These are phyloP conservation scores for Xerocomus potaroensis DNA, from an alignment of 768 basidiomycete genomes.

Conservation along the genomic window DNA sequence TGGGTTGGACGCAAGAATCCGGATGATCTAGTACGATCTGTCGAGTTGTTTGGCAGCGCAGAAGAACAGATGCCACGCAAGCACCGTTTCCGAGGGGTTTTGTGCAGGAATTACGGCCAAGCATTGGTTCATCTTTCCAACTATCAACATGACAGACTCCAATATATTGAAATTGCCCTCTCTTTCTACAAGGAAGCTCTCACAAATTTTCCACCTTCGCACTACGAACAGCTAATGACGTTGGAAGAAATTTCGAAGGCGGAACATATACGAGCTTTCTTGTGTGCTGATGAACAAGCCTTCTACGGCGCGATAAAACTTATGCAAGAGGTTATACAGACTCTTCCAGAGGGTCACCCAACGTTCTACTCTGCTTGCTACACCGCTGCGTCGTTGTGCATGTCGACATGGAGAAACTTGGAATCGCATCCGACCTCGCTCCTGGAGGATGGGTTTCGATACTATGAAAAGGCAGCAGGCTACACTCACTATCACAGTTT, in stretches of 20 bases:
- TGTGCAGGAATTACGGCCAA: slow-evolving; percentile 12
- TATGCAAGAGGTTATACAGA: background rate
- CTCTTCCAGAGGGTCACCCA: slow-evolving; percentile 8
- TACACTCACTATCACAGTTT: slow-evolving; percentile 1
- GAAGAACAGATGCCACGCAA: slow-evolving; percentile 10
- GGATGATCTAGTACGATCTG: slow-evolving; percentile 14
- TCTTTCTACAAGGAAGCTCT: slow-evolving; percentile 5
- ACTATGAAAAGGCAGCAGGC: slow-evolving; percentile 12
- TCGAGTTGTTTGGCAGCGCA: slow-evolving; percentile 10
- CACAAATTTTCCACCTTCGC: slow-evolving; percentile 5
- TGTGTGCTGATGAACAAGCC: background rate
- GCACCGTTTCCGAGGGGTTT: background rate
- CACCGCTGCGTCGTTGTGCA: background rate
- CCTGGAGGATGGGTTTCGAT: slow-evolving; percentile 13
- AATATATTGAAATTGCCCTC: slow-evolving; percentile 10
- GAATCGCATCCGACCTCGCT: background rate
- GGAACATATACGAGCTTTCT: background rate
- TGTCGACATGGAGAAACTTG: background rate
- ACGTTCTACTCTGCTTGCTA: background rate
- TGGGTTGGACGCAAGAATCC: background rate
- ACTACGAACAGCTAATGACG: slow-evolving; percentile 6
- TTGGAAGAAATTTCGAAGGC: slow-evolving; percentile 1
- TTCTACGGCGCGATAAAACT: background rate
- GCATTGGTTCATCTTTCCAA: slow-evolving; percentile 4
- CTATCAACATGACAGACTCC: slow-evolving; percentile 1